phyloP scores from a whole-genome alignment of 2,329 filamentous ascomycete species.

The Rugonectria rugulosa region DNA sequence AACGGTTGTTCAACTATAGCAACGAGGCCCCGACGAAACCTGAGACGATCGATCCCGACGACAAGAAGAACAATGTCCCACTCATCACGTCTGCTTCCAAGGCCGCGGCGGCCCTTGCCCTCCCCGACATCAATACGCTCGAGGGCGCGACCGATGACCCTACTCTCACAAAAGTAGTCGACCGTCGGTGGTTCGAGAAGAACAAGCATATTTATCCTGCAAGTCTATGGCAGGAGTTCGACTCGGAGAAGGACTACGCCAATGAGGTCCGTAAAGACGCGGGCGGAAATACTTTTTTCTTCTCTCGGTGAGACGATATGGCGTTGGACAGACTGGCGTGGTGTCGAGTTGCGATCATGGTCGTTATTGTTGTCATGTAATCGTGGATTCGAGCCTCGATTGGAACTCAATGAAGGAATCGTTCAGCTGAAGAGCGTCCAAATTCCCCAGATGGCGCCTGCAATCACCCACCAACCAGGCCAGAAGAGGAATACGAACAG shows the following conservation, averaged over 20 bases:
- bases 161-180: constrained; percentile 88
- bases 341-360: too few relatives aligned
- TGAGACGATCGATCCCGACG: constrained; percentile 38
- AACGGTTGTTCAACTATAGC: constrained; percentile 78
- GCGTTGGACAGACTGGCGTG: too few relatives aligned
- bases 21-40: constrained; percentile 52
- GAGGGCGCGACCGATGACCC: constrained; percentile 85
- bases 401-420: constrained; percentile 12
- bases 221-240: constrained; percentile 94
- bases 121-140: constrained; percentile 61
- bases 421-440: constrained; percentile 47
- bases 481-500: constrained; percentile 62
- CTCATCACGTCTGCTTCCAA: constrained; percentile 46
- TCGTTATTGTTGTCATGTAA: constrained; percentile 11
- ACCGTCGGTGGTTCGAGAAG: constrained; percentile 94
- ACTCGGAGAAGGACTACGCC: constrained; percentile 86
- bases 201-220: constrained; percentile 99
- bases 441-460: constrained; percentile 42
- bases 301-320: constrained; percentile 60
- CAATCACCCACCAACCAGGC: constrained; percentile 63
- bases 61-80: constrained; percentile 8
- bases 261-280: constrained; percentile 80
- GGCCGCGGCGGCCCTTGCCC: constrained; percentile 46
- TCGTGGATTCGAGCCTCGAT: constrained; percentile 18
- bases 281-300: constrained; percentile 94